phyloP scores from a whole-genome alignment of 768 basidiomycete species.

The Lyophyllum atratum region DNA sequence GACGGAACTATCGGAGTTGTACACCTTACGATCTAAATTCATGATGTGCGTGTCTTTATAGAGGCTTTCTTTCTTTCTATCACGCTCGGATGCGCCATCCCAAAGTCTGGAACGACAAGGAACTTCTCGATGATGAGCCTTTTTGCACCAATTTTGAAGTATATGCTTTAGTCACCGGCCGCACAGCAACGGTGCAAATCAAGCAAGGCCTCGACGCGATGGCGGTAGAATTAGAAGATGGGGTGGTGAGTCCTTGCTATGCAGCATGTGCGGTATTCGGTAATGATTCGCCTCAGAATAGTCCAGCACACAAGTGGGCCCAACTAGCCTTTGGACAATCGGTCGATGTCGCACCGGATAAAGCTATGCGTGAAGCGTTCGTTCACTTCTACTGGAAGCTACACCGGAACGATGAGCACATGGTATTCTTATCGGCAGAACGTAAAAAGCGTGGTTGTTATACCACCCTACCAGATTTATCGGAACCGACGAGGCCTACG shows the following conservation, averaged over 20 bases:
- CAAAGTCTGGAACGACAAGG: conserved; percentile 22
- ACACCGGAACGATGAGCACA: no score
- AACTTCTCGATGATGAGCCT: conserved; percentile 22
- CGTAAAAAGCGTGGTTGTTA: conserved; percentile 15
- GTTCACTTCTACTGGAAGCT: conserved; percentile 25
- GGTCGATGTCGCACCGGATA: conserved; percentile 2
- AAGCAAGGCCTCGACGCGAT: conserved; percentile 2
- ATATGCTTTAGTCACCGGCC: background rate
- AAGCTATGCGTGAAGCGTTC: conserved; percentile 15
- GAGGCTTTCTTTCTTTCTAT: background rate
- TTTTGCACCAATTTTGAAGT: conserved; percentile 8
- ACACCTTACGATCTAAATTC: no score
- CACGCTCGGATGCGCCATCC: conserved; percentile 21
- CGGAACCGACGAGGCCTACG: background rate
- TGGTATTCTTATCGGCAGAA: conserved; percentile 10
- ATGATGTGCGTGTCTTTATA: no score
- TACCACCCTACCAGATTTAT: background rate
- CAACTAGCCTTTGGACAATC: conserved; percentile 11
- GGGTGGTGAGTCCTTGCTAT: background rate
- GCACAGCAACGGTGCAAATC: conserved; percentile 2
- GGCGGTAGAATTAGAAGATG: background rate
- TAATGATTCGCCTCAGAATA: conserved; percentile 5
- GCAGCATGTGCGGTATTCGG: background rate
- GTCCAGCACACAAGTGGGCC: conserved; percentile 15
- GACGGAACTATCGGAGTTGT: no score